Conservation (phyloP, 805 yeast genomes). For the Myxozyma melibiosi region DNA sequence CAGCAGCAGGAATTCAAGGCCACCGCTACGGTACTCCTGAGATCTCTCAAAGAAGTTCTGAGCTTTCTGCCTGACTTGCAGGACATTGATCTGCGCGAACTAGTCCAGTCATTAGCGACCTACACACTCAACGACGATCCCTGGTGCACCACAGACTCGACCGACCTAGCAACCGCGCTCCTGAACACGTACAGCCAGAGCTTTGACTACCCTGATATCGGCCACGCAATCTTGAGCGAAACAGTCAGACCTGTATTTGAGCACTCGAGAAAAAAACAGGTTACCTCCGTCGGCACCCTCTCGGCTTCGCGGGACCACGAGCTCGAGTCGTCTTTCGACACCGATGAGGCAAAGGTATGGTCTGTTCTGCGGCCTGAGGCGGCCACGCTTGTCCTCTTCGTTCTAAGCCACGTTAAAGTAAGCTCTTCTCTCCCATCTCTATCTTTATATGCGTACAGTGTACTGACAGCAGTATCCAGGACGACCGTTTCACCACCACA, state of each 20-base stretch:
- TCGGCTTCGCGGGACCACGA: conserved; percentile 15
- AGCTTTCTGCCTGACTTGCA: background rate
- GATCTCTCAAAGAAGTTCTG: conserved; percentile 5
- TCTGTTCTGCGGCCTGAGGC: conserved; percentile 23
- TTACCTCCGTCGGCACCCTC: conserved; percentile 15
- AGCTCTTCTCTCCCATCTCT: background rate
- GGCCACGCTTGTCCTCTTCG: conserved; percentile 17
- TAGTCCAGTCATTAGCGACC: conserved; percentile 13
- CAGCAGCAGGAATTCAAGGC: conserved; percentile 15
- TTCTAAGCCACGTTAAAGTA: conserved; percentile 6
- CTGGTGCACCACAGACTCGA: conserved; percentile 13
- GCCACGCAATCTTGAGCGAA: conserved; percentile 5
- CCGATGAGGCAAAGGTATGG: conserved; percentile 15
- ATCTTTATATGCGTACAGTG: background rate
- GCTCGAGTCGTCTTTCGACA: conserved; percentile 6
- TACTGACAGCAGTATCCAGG: background rate
- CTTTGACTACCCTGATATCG: background rate
- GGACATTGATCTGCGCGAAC: background rate
- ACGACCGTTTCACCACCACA: conserved; percentile 3
- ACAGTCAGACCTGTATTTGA: conserved; percentile 20
- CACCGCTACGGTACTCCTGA: conserved; percentile 11
- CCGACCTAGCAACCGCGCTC: background rate
- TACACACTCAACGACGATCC: conserved; percentile 11
- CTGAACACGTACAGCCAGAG: background rate
- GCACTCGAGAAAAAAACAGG: conserved; percentile 8